Evolutionary conservation across 129 eudicot species (phyloP).

Genomic region (Helianthus annuus): DNA sequence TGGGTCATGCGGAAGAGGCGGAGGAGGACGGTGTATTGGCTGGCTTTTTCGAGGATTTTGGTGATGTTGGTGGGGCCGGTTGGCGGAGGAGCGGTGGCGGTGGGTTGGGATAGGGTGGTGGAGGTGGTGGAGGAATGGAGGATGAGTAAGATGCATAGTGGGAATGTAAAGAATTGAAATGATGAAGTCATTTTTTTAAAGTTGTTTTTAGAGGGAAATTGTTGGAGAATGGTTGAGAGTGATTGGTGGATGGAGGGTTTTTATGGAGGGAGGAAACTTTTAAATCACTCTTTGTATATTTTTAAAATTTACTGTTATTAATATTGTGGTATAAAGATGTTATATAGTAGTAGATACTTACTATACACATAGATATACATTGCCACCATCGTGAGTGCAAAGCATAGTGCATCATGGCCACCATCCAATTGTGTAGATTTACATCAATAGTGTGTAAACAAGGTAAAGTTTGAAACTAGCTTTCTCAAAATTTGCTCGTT

Average conservation of each 20-base stretch:
- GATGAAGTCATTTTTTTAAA: constrained; percentile 24
- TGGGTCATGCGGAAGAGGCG: constrained; percentile 52
- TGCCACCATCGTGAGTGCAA: too few relatives aligned
- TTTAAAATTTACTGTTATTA: background rate
- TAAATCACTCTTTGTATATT: constrained; percentile 13
- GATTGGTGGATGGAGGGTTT: constrained; percentile 16
- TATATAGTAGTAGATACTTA: background rate
- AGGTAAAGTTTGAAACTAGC: too few relatives aligned
- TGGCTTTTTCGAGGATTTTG: constrained; percentile 64
- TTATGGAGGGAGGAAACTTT: constrained; percentile 24
- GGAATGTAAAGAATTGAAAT: constrained; percentile 15
- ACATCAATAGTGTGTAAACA: too few relatives aligned
- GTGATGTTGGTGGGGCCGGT: constrained; percentile 74
- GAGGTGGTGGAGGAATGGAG: constrained; percentile 28
- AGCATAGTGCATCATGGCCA: too few relatives aligned
- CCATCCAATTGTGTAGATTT: too few relatives aligned
- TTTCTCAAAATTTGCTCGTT: too few relatives aligned
- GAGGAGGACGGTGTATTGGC: constrained; percentile 63
- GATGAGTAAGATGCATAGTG: constrained; percentile 27
- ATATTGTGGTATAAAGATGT: background rate
- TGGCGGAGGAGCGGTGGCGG: constrained; percentile 51
- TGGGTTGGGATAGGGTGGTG: constrained; percentile 48
- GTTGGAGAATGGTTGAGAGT: background rate
- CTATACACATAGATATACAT: too few relatives aligned
- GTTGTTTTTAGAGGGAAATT: background rate